Base-by-base conservation (phyloP, 139 green algal species). In the Trebouxia sp. region DNA sequence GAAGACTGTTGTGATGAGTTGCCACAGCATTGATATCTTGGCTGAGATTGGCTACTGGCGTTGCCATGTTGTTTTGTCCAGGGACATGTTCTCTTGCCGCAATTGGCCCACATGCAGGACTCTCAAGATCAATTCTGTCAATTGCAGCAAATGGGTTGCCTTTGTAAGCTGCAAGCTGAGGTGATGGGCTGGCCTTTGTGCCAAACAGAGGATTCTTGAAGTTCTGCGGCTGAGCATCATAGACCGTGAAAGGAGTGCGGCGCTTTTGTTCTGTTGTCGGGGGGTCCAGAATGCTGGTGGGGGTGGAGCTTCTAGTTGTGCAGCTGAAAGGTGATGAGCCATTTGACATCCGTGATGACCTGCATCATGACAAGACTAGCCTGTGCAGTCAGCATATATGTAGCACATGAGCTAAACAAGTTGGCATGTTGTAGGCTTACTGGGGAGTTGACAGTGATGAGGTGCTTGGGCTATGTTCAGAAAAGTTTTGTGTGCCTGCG, bases 191-290 rank as follows among this genome's bases (percentile, higher is more conserved):
- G 30, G 62, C 62, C 11, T 72, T 72, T 14, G 35, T 72, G 35
- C 62, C 62, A 72, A 72, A 72, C 12, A 72, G 35, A 37, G 62
- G 62, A 15, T 72, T 72, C 32, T 72, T 72, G 32, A 72, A 72
- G 62, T 72, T 72, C 12, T 72, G 62, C 43, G 62, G 62, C 20
- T 72, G 62, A 30, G 32, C 62, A 72, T 72, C 62, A 72, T 72
- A 72, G 0, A 72, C 62, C 12, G 32, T 72, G 32, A 72, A 72
- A 24, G 62, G 35, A 45, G 62, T 72, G 15, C 62, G 35, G 12
- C 37, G 32, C 32, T 72, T 72, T 26, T 45, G 42, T 30, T 72
- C 62, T 30, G 35, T 72, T 72, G 35, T 43, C 26, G 62, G 62
- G 1, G 62, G 62, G 0, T 72, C 35, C 15, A 72, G 26, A 37